Conservation (phyloP, 1,284 basidiomycete genomes). For the Tilletiopsis washingtonensis region DNA sequence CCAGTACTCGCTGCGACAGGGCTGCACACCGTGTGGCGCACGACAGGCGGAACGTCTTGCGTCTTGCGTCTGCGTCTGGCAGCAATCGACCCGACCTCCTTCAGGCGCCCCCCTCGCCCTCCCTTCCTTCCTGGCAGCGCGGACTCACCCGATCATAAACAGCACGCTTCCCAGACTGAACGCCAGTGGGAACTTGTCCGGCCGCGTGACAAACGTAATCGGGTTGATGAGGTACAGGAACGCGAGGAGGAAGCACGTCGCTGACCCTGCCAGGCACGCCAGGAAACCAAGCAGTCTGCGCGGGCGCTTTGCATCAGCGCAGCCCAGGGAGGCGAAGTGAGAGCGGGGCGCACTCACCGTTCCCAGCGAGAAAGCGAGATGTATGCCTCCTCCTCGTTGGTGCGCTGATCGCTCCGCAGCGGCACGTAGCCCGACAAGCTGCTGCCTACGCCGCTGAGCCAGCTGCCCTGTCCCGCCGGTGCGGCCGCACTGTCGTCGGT, state of each 20-base stretch:
- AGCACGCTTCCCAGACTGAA: conserved; percentile 42
- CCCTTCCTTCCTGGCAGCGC: background rate
- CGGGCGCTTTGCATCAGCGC: background rate
- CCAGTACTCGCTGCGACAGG: too few relatives aligned
- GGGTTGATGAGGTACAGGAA: conserved; percentile 78
- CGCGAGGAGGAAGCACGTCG: conserved; percentile 88
- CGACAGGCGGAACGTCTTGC: too few relatives aligned
- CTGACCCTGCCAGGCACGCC: conserved; percentile 77
- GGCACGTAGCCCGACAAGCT: conserved; percentile 63
- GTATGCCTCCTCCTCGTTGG: conserved; percentile 94
- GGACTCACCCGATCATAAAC: conserved; percentile 44
- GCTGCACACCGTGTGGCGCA: too few relatives aligned
- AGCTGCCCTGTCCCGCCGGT: conserved; percentile 3
- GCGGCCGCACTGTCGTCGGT: conserved; percentile 27
- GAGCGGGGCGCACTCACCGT: conserved; percentile 16
- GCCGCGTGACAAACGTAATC: conserved; percentile 51
- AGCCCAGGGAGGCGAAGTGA: too few relatives aligned
- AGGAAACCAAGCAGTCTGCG: conserved; percentile 76
- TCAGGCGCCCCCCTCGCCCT: too few relatives aligned
- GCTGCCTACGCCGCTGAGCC: conserved; percentile 2
- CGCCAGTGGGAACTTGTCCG: conserved; percentile 44
- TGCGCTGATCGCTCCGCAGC: conserved; percentile 67
- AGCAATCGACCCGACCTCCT: too few relatives aligned
- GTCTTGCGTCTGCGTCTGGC: too few relatives aligned
- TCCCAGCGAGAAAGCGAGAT: conserved; percentile 45